Evolutionary conservation across 2,329 filamentous ascomycete species (phyloP), one percentile per base, ranked within the genome.

Genomic region (Verticillium longisporum): DNA sequence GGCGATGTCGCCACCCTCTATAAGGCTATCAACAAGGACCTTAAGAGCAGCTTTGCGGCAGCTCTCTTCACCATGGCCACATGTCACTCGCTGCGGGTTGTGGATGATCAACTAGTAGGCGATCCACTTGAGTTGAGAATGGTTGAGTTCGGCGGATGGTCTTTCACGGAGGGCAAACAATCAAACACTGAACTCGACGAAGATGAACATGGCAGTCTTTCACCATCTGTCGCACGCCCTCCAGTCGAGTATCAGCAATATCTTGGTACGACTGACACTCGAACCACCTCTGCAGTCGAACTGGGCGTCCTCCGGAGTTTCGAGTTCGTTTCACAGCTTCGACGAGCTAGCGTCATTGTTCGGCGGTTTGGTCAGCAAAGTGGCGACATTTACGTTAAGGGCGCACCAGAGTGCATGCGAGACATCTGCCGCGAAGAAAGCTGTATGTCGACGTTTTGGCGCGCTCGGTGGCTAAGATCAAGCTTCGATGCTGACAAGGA

Each of bases 81-180:
- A 0, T 99, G 95, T 62, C 95, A 99, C 73, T 96, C 94, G 0
- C 80, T 99, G 9, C 86, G 93, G 56, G 85, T 89, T 11, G 88
- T 99, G 15, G 93, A 98, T 64, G 89, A 86, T 56, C 92, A 97
- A 71, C 83, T 98, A 50, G 83, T 99, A 37, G 95, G 95, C 1
- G 95, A 99, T 69, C 95, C 96, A 4, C 80, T 99, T 1, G 95
- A 99, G 72, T 81, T 97, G 61, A 98, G 98, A 72, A 99, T 99
- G 95, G 99, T 99, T 71, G 89, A 97, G 66, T 99, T 97, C 67
- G 98, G 95, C 0, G 84, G 85, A 6, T 99, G 95, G 95, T 84
- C 86, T 3, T 99, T 91, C 67, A 90, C 97, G 72, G 95, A 99
- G 77, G 92, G 92, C 2, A 87, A 87, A 55, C 88, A 93, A 66